Evolutionary conservation across 1,284 basidiomycete genomes (phyloP), one percentile per base, ranked within the genome.

Genomic region (Malassezia equina): DNA sequence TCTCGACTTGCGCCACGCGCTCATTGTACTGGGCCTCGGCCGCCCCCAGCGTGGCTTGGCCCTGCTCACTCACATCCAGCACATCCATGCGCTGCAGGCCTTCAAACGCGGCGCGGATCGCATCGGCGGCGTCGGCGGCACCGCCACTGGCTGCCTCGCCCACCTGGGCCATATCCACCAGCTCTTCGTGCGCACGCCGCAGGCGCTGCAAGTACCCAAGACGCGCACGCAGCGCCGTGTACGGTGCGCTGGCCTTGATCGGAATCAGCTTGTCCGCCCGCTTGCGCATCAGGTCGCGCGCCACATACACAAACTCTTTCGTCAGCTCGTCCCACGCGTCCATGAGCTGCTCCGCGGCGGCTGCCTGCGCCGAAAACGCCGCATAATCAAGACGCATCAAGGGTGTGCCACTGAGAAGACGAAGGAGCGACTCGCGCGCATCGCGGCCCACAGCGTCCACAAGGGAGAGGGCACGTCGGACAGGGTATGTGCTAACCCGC

Each of bases 11-110:
- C 0, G 93, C 86, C 7, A 98, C 90, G 13, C 91, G 85, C 75
- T 96, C 93, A 67, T 96, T 96, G 78, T 99, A 98, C 17, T 90
- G 88, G 55, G 86, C 88, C 77, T 98, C 94, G 3, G 91, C 93
- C 0, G 89, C 83, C 17, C 91, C 86, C 90, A 93, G 96, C 55
- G 96, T 94, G 74, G 95, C 90, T n/a, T 88, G 90, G 2, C 94
- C 93, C 79, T 94, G 90, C 86, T 70, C 44, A 51, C 42, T 51
- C 52, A 65, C 89, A 75, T 99, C 94, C 50, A 99, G 79, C 2
- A 96, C 89, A 71, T 98, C 90, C 61, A 95, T 90, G 63, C 87
- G 83, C 79, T 95, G 96, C 69, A 98, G 83, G 28, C 86, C 85
- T 71, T 96, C 93, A 76, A 94, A 96, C 4, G 75, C 71, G 66